phyloP scores from a whole-genome alignment of 345 rosid genomes.

The Acer campestre region DNA sequence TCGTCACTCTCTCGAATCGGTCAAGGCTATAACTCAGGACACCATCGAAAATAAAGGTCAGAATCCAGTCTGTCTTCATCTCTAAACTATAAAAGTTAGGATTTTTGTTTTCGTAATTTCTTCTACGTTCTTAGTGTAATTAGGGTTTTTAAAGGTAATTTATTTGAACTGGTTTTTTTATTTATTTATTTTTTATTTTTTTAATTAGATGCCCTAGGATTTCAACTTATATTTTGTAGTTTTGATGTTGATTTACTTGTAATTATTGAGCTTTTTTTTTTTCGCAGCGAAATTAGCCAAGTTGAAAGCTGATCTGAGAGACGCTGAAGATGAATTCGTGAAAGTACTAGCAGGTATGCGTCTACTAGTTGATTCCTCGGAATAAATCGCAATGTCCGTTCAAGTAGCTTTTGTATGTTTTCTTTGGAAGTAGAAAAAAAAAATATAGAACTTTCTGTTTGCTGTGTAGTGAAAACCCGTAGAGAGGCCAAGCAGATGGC shows the following conservation, averaged over 20 bases:
- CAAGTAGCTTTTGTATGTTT: conserved; percentile 7
- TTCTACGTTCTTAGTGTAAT: conserved; percentile 8
- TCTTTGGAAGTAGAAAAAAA: not conserved
- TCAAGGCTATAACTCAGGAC: conserved; percentile 48
- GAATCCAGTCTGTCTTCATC: not conserved
- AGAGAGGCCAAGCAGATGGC: conserved; percentile 77
- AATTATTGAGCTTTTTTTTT: not conserved
- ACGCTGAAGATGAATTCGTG: conserved; percentile 82
- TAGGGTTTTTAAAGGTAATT: conserved; percentile 22
- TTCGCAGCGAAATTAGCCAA: conserved; percentile 51
- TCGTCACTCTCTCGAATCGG: conserved; percentile 42
- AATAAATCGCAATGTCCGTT: not conserved
- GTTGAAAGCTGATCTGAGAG: conserved; percentile 62
- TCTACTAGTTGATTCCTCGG: not conserved
- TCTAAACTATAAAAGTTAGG: not conserved
- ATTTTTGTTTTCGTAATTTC: not conserved
- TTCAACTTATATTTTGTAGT: not conserved
- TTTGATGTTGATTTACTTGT: not conserved
- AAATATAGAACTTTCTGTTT: conserved; percentile 12
- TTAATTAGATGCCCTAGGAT: not conserved
- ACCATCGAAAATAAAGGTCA: conserved; percentile 60
- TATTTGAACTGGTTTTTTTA: conserved; percentile 28
- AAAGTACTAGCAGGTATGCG: conserved; percentile 68
- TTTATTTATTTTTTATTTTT: too few species aligned
- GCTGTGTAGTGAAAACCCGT: conserved; percentile 69